Percentiles rank a stretch among this genome's conserved stretches.
Evolutionary conservation across 192 early-diverging fungal species (phyloP).

Genomic region (Backusella parvicylindrica): DNA sequence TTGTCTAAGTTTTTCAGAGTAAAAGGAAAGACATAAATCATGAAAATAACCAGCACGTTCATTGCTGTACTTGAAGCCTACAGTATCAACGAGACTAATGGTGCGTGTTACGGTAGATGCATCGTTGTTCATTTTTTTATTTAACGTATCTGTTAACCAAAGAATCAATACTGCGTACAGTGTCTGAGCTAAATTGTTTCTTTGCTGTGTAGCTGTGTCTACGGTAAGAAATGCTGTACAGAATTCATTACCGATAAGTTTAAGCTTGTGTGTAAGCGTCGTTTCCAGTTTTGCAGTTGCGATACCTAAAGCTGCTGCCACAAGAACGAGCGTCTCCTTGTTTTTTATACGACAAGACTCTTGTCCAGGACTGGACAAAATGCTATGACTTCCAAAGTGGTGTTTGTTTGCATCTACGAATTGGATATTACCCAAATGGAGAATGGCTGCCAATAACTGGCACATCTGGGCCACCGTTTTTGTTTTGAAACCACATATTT

Average conservation of each 20-base stretch:
- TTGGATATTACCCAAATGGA: constrained; percentile 88
- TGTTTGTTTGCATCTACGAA: constrained; percentile 64
- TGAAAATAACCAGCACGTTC: constrained; percentile 39
- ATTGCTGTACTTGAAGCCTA: constrained; percentile 44
- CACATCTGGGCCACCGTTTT: constrained; percentile 77
- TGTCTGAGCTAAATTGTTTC: constrained; percentile 65
- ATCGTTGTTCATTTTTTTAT: constrained; percentile 57
- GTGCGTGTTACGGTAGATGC: constrained; percentile 47
- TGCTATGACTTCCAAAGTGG: constrained; percentile 3
- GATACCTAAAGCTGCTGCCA: constrained; percentile 67
- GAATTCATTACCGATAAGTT: constrained; percentile 65
- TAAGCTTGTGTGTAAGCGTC: constrained; percentile 66
- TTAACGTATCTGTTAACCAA: constrained; percentile 76
- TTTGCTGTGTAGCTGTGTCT: constrained; percentile 60
- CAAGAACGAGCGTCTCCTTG: constrained; percentile 54
- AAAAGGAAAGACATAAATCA: constrained; percentile 45
- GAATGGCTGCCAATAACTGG: constrained; percentile 80
- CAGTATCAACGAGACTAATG: constrained; percentile 63
- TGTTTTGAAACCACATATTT: constrained; percentile 56
- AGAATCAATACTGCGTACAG: constrained; percentile 70
- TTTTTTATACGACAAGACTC: constrained; percentile 70
- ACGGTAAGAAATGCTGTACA: constrained; percentile 73
- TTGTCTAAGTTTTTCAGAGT: constrained; percentile 51
- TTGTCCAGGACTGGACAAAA: constrained; percentile 12
- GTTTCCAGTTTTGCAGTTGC: constrained; percentile 56